Evolutionary conservation across 2,329 filamentous ascomycete species (phyloP).

Genomic region (Fusarium tricinctum): DNA sequence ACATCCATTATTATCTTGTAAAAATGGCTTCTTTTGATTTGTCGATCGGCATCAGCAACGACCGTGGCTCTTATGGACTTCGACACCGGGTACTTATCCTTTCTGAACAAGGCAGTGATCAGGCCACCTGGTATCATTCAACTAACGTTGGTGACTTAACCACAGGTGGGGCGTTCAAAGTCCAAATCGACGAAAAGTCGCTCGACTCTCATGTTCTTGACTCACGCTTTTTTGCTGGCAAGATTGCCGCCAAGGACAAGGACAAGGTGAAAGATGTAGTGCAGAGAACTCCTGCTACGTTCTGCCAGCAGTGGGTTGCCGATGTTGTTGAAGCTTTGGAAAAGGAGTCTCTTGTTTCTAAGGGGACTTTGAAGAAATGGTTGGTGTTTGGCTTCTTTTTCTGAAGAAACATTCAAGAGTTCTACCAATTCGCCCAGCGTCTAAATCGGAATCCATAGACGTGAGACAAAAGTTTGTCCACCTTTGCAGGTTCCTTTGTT

Average conservation of each 20-base stretch:
- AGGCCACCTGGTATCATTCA: neutral
- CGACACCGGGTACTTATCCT: slow-evolving; percentile 2
- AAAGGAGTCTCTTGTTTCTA: neutral
- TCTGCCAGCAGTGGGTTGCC: slow-evolving; percentile 10
- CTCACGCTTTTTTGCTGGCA: neutral
- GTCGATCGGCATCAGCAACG: neutral
- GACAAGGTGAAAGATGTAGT: slow-evolving; percentile 3
- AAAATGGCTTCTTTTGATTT: neutral
- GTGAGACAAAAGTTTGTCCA: no score
- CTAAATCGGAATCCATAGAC: neutral
- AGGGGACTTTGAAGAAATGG: neutral
- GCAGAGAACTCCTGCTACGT: neutral
- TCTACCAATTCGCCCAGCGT: no score
- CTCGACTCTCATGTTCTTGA: neutral
- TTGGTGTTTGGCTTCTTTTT: no score
- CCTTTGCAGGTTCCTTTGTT: no score
- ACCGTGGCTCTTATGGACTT: neutral
- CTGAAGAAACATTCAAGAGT: no score
- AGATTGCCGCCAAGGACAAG: neutral
- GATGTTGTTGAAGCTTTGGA: neutral
- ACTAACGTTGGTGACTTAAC: neutral
- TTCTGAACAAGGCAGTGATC: neutral
- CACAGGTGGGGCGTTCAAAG: neutral
- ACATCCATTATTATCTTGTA: neutral
- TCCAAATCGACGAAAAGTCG: neutral